Percentiles rank a stretch among this genome's conserved stretches.
Conservation (phyloP, 768 basidiomycete species). For the Tremella yokohamensis region DNA sequence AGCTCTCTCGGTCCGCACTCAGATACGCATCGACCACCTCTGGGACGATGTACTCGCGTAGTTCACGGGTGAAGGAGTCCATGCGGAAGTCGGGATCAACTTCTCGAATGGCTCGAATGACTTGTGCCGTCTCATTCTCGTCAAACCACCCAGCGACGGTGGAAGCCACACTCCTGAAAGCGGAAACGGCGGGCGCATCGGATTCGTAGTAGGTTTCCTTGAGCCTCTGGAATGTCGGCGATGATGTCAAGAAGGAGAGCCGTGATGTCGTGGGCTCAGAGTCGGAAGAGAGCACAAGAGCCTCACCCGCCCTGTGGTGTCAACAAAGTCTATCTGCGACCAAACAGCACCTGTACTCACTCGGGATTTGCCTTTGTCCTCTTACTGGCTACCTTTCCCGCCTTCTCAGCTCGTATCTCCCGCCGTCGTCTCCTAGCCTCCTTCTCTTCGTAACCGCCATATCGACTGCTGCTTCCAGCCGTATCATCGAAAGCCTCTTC, state of each 20-base stretch:
- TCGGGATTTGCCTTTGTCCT: conserved; percentile 71
- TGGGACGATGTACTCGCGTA: conserved; percentile 94
- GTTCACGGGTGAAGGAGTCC: conserved; percentile 80
- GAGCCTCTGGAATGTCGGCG: conserved; percentile 41
- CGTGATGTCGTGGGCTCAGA: conserved; percentile 33
- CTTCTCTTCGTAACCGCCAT: conserved; percentile 93
- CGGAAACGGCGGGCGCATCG: conserved; percentile 80
- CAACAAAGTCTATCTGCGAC: not conserved
- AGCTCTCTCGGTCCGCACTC: conserved; percentile 77
- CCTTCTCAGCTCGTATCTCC: conserved; percentile 72
- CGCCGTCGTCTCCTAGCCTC: conserved; percentile 79
- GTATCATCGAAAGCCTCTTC: conserved; percentile 91
- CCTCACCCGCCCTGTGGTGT: conserved; percentile 68
- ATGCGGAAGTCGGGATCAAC: conserved; percentile 83
- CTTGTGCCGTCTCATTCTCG: conserved; percentile 97
- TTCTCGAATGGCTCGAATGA: conserved; percentile 76
- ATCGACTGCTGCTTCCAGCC: conserved; percentile 59
- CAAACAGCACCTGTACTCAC: conserved; percentile 55
- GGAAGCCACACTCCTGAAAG: conserved; percentile 74
- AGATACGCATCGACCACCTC: conserved; percentile 96
- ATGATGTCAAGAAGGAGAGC: conserved; percentile 30
- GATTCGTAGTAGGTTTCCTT: conserved; percentile 76
- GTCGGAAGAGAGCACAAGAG: conserved; percentile 63
- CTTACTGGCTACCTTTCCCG: conserved; percentile 61
- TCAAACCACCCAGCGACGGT: conserved; percentile 81